Conservation (phyloP, 306 rosid species). For the Rosa rugosa region DNA sequence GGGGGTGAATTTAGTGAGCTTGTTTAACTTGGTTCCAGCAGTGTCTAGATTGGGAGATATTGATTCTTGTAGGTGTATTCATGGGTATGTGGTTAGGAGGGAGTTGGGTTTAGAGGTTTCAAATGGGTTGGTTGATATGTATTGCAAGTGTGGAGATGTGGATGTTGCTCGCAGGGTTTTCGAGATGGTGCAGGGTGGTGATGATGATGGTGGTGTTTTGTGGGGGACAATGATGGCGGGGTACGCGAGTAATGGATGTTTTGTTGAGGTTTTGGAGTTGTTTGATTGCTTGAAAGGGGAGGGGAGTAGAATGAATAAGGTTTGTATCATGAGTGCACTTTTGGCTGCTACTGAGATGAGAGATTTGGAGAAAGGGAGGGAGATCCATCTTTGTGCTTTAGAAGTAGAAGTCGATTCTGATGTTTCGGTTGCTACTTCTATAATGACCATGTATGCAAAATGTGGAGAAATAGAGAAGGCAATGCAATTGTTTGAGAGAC, state of each 20-base stretch:
- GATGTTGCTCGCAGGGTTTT: conserved; percentile 41
- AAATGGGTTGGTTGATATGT: conserved; percentile 71
- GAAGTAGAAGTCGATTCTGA: conserved; percentile 41
- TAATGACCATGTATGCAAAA: conserved; percentile 60
- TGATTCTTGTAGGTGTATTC: conserved; percentile 55
- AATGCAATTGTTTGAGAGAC: conserved; percentile 43
- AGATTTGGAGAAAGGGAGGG: conserved; percentile 55
- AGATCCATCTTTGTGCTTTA: conserved; percentile 44
- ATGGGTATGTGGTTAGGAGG: conserved; percentile 59
- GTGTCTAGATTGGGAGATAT: conserved; percentile 49
- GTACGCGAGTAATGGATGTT: conserved; percentile 43
- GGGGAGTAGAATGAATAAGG: conserved; percentile 43
- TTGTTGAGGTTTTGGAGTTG: conserved; percentile 54
- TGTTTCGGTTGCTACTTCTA: conserved; percentile 52
- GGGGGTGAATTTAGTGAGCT: conserved; percentile 51
- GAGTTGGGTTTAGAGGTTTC: conserved; percentile 32
- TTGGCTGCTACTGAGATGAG: conserved; percentile 62
- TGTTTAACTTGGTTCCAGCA: conserved; percentile 70
- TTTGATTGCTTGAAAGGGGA: conserved; percentile 40
- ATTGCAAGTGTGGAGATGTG: conserved; percentile 58
- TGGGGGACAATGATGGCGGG: conserved; percentile 74
- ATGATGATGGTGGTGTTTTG: conserved; percentile 47
- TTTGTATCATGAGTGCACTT: conserved; percentile 45
- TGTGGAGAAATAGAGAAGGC: conserved; percentile 61
- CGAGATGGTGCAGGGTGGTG: conserved; percentile 33